These are phyloP conservation scores for Chrysoporthe cubensis DNA, from an alignment of 2,329 filamentous ascomycete species.

Conservation along the genomic window DNA sequence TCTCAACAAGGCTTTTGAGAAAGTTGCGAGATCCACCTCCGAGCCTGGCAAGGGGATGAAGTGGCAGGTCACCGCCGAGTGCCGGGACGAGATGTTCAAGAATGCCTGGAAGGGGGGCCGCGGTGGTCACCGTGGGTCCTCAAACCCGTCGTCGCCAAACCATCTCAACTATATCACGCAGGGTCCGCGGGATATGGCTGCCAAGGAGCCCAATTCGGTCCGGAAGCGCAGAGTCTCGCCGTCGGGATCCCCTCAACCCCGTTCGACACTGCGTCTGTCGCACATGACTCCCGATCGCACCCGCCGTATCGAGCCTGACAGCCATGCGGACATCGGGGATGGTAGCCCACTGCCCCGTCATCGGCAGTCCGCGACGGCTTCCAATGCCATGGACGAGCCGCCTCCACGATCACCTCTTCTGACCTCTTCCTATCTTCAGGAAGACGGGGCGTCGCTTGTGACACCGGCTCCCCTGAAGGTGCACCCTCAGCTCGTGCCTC, in stretches of 20 bases:
- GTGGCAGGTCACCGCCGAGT: slow-evolving; percentile 88
- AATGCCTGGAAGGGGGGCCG: slow-evolving; percentile 66
- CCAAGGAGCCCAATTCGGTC: slow-evolving; percentile 53
- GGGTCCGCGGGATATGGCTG: slow-evolving; percentile 59
- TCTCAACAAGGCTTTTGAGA: slow-evolving; percentile 91
- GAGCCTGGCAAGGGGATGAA: slow-evolving; percentile 99
- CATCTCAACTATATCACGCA: slow-evolving; percentile 65
- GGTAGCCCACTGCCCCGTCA: slow-evolving; percentile 65
- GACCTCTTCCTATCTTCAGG: slow-evolving; percentile 65
- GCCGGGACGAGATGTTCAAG: slow-evolving; percentile 84
- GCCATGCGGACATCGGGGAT: slow-evolving; percentile 51
- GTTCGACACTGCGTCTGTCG: slow-evolving; percentile 51
- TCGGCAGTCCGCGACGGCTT: slow-evolving; percentile 52
- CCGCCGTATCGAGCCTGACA: slow-evolving; percentile 45
- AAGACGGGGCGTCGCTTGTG: slow-evolving; percentile 64
- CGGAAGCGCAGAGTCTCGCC: slow-evolving; percentile 62
- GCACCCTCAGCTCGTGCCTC: slow-evolving; percentile 75
- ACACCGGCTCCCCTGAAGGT: slow-evolving; percentile 76
- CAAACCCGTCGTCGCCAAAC: slow-evolving; percentile 69
- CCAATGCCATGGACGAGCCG: slow-evolving; percentile 52
- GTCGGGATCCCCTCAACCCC: slow-evolving; percentile 58
- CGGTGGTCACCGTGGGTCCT: slow-evolving; percentile 69
- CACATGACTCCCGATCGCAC: slow-evolving; percentile 64
- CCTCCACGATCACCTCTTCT: slow-evolving; percentile 63
- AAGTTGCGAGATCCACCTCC: slow-evolving; percentile 88